Base-by-base conservation (phyloP, 1,284 basidiomycete genomes). In the Phylloboletellus chloephorus region DNA sequence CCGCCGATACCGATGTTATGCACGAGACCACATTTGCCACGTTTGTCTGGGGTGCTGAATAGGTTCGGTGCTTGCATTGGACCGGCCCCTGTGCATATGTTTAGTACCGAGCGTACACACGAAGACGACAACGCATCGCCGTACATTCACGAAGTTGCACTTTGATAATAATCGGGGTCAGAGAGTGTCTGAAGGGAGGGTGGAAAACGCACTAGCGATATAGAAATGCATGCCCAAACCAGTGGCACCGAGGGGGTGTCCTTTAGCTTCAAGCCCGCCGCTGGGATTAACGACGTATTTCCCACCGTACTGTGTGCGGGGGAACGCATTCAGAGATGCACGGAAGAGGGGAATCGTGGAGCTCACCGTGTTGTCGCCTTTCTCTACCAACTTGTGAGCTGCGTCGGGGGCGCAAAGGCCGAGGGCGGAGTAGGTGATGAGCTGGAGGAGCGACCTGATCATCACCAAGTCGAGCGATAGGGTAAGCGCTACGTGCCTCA, bases 201-300 rank as follows among this genome's bases (percentile, higher is more conserved):
- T 3, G n/a, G 54, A 52, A 7, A 51, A 70, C 79, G 51, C 60
- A 81, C 82, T 85, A 50, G 80, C 75, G 48, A 92, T 85, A 59
- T 89, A 92, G 61, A 88, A 90, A 58, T 88, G 83, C 87, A 90
- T 91, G 24, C 85, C 88, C 12, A 92, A 64, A 1, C 89, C 89
- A 6, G 86, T 89, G 2, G 88, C 89, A 30, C 89, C 88, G 15
- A 91, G 70, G 3, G 88, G 88, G 58, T 88, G 84, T 2, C 89
- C 89, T 59, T 91, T 92, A 23, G 86, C 85, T 59, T 92, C 88
- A 22, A 93, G 72, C 0, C 89, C 89, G 24, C 89, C 89, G 41
- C 82, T 84, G 0, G 90, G 88, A 55, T 93, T 93, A 37, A 93
- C 65, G n/a, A 92, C 86, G 49, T 78, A 92, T 61, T 89, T 88